Evolutionary conservation across 345 rosid genomes (phyloP), one percentile per base, ranked within the genome.

Genomic region (Iberis pinnata): DNA sequence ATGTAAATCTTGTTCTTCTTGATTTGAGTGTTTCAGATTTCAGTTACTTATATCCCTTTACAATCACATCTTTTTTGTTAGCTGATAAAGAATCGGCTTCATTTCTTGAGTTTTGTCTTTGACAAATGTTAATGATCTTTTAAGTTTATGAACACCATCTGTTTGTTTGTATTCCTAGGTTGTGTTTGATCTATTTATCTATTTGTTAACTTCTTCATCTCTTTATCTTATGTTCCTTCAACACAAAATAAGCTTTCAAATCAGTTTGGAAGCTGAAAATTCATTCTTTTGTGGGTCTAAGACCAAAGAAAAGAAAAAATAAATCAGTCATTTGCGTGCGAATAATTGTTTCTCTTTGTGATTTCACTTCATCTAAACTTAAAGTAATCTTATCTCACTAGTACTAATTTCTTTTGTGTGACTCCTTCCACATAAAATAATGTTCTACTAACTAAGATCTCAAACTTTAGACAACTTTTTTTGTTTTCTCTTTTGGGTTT

Each of bases 361-460:
- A 40, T 46, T 22, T 29, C 57, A 64, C 38, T 48, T 43, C 25
- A 43, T 13, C 15, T 19, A 16, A 49, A 39, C 42, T 19, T 52
- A 26, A 12, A 9, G 4, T 9, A 52, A 43, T 45, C 20, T 39
- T 18, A 31, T 6, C 9, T 9, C 11, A 53, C 12, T 33, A 52
- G 43, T 63, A 36, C 18, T 20, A 20, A 35, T 51, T 33, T 33
- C 2, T 25, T 25, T 7, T 4, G 43, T 72, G n/a, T n/a, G n/a
- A n/a, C n/a, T n/a, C n/a, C n/a, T n/a, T n/a, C n/a, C 80, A 73
- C 89, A 82, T 82, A 63, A 79, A 82, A 82, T 80, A 80, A 77
- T 75, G 71, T 48, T 49, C 9, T 1, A 1, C 18, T 31, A 22
- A 22, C 25, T 22, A 22, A 22, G 25, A 22, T 22, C 25, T 22